phyloP scores from a whole-genome alignment of 2,329 filamentous ascomycete genomes.

The Sporothrix pallida region DNA sequence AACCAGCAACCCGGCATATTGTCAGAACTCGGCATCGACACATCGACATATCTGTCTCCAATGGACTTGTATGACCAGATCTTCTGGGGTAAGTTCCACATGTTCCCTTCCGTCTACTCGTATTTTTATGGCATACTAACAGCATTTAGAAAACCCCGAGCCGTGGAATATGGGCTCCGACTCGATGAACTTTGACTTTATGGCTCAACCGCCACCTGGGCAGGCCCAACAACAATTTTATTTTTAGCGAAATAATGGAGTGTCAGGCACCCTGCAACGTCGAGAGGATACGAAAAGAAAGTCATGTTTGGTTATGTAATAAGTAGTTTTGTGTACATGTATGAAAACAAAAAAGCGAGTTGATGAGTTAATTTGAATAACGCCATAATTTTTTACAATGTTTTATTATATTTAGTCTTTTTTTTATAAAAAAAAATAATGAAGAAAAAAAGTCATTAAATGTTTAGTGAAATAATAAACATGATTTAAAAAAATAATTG shows the following conservation, averaged over 20 bases:
- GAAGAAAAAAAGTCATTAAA: background rate
- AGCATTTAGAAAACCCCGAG: constrained; percentile 60
- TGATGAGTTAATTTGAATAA: background rate
- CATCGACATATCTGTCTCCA: constrained; percentile 65
- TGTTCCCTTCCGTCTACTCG: background rate
- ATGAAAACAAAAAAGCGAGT: background rate
- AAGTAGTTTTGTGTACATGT: no score
- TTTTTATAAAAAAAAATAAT: background rate
- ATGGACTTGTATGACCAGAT: constrained; percentile 73
- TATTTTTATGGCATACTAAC: constrained; percentile 27
- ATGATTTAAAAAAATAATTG: no score
- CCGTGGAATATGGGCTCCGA: constrained; percentile 63
- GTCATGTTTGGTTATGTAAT: no score
- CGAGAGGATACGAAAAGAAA: no score
- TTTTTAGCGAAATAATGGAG: constrained; percentile 48
- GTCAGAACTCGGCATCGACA: constrained; percentile 59
- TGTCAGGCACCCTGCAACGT: no score
- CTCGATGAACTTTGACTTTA: constrained; percentile 65
- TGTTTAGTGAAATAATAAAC: no score
- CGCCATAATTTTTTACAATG: background rate
- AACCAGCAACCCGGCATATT: constrained; percentile 44
- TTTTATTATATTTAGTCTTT: no score
- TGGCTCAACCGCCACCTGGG: constrained; percentile 64
- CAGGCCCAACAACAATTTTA: constrained; percentile 63
- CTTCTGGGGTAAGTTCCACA: constrained; percentile 63